These are phyloP conservation scores for Takashimella koratensis DNA, from an alignment of 1,284 basidiomycete species.

Conservation along the genomic window DNA sequence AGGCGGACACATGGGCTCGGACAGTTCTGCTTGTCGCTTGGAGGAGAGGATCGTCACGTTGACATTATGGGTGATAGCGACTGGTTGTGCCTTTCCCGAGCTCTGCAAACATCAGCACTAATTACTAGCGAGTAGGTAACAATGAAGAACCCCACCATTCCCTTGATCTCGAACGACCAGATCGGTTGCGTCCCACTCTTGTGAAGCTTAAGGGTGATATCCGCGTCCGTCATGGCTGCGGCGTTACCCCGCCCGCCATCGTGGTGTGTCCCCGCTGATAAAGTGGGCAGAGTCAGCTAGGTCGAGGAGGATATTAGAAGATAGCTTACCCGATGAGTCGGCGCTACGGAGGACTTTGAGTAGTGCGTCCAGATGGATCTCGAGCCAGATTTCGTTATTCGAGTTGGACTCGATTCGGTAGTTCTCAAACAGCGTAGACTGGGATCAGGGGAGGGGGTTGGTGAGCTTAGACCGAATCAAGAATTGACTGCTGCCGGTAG, in stretches of 20 bases:
- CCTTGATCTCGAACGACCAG: slow-evolving; percentile 43
- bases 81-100: neutral
- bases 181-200: slow-evolving; percentile 37
- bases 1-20: slow-evolving; percentile 80
- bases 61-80: slow-evolving; percentile 47
- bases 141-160: slow-evolving; percentile 34
- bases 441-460: no score
- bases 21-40: slow-evolving; percentile 64
- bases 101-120: slow-evolving; percentile 4
- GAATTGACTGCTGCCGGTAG: no score
- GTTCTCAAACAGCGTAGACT: slow-evolving; percentile 68
- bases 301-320: neutral
- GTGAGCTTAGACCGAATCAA: no score
- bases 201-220: slow-evolving; percentile 70
- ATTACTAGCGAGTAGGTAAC: no score
- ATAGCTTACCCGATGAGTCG: slow-evolving; percentile 37
- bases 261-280: neutral
- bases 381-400: slow-evolving; percentile 74
- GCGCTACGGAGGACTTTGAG: slow-evolving; percentile 61
- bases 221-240: slow-evolving; percentile 50
- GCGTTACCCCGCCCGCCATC: slow-evolving; percentile 6
- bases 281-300: neutral
- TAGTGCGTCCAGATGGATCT: slow-evolving; percentile 63
- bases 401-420: slow-evolving; percentile 82
- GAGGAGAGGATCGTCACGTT: slow-evolving; percentile 64